Evolutionary conservation across 768 basidiomycete species (phyloP), one percentile per base, ranked within the genome.

Genomic region (Dictyophora rubrovolvata): DNA sequence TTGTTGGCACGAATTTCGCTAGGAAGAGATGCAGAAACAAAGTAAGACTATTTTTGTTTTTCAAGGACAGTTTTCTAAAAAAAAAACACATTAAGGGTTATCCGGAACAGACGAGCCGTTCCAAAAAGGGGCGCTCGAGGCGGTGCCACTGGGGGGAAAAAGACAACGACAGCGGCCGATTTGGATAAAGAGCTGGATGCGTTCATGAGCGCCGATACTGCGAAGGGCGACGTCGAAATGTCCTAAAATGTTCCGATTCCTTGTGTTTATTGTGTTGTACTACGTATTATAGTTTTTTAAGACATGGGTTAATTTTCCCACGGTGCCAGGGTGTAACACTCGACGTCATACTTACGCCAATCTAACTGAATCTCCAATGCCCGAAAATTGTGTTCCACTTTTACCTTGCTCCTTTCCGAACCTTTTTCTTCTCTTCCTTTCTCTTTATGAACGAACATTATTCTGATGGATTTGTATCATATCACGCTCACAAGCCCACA

Each of bases 161-260:
- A 84, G 71, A 77, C 80, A 3, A 84, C 89, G 71, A 87, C 87
- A 1, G 87, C 82, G 8, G 87, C 85, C 60, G 89, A 95, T 64
- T 72, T 96, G 60, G 93, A 96, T 69, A 84, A 80, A 69, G 93
- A 96, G 71, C 69, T 96, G 60, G 93, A 96, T 63, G 81, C 85
- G 2, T 90, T 89, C 65, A 89, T 91, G 89, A 82, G 79, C 8
- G 86, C 86, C 49, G 72, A 70, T 37, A 57, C 64, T 18, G 60
- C 64, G 8, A 61, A 54, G 11, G 74, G 75, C 51, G 82, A 85
- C 65, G 78, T 83, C 35, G 81, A 82, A 54, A 83, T 83, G 81
- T 74, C 71, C 9, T 59, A 28, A 59, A 36, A 22, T 16, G 2
- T 12, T 22, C 18, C 47, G 34, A 48, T 51, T 36, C 49, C 9